phyloP scores from a whole-genome alignment of 2,329 filamentous ascomycete species.

The Cladosporium velox region DNA sequence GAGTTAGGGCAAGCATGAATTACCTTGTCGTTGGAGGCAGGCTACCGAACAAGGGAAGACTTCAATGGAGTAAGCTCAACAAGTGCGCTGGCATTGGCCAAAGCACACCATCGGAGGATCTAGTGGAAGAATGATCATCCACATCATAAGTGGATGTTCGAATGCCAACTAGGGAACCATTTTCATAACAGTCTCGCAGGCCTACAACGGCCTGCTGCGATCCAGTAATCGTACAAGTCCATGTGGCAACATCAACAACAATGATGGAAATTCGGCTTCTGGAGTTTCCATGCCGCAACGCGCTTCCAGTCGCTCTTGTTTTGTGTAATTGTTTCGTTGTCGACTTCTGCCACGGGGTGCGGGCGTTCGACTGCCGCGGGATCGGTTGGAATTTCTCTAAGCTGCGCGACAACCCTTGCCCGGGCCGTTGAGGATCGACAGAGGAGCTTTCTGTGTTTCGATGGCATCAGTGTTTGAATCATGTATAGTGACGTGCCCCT shows the following conservation, averaged over 20 bases:
- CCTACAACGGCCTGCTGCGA: not conserved
- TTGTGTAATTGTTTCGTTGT: not conserved
- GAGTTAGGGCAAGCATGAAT: not conserved
- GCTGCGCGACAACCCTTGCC: not conserved
- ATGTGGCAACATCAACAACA: not conserved
- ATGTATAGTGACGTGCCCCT: not conserved
- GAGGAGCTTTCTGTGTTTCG: not conserved
- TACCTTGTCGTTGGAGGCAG: not conserved
- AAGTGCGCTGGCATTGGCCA: not conserved
- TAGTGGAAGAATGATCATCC: constrained; percentile 1
- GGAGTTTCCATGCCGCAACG: not conserved
- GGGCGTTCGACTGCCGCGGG: not conserved
- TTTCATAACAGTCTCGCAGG: not conserved
- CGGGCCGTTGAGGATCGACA: not conserved
- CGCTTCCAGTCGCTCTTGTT: not conserved
- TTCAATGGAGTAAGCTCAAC: not conserved
- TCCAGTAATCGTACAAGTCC: not conserved
- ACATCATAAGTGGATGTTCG: not conserved
- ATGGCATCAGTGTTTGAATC: not conserved
- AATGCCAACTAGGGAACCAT: not conserved
- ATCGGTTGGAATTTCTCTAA: not conserved
- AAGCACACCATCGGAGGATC: not conserved
- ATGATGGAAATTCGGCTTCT: not conserved
- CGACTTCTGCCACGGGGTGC: not conserved
- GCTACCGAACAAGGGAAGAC: not conserved